These are phyloP conservation scores for Sabuloglossum arenarium DNA, from an alignment of 495 filamentous ascomycete species.

Conservation along the genomic window DNA sequence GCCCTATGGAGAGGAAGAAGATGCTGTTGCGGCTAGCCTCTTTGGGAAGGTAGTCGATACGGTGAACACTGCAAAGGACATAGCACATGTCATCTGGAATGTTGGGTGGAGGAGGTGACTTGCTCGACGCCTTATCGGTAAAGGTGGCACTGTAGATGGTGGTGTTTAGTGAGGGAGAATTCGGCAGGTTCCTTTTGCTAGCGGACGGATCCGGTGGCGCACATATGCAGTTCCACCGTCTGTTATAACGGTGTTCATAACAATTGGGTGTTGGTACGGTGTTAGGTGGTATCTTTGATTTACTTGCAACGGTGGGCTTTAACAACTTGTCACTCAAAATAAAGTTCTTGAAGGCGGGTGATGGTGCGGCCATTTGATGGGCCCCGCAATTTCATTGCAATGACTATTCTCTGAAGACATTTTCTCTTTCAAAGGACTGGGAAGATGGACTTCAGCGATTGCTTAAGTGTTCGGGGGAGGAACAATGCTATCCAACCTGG, in stretches of 20 bases:
- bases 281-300: conserved; percentile 1
- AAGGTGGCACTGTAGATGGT: not conserved
- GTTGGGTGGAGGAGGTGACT: conserved; percentile 67
- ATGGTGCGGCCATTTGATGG: not conserved
- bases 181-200: not conserved
- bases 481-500: not conserved
- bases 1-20: conserved; percentile 56
- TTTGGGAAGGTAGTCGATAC: conserved; percentile 77
- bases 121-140: not conserved
- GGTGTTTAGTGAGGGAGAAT: not conserved
- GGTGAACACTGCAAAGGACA: conserved; percentile 90
- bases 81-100: conserved; percentile 94
- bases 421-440: not conserved
- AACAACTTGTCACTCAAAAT: not conserved
- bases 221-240: not conserved
- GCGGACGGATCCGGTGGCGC: not conserved
- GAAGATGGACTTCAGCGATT: not conserved
- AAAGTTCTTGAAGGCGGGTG: not conserved
- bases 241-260: not conserved
- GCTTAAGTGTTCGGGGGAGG: not conserved
- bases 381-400: not conserved
- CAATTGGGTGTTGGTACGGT: not conserved
- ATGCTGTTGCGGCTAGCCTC: conserved; percentile 32
- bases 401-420: not conserved
- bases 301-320: not conserved